phyloP scores from a whole-genome alignment of 768 basidiomycete genomes.

The Boletus pseudopeckii region DNA sequence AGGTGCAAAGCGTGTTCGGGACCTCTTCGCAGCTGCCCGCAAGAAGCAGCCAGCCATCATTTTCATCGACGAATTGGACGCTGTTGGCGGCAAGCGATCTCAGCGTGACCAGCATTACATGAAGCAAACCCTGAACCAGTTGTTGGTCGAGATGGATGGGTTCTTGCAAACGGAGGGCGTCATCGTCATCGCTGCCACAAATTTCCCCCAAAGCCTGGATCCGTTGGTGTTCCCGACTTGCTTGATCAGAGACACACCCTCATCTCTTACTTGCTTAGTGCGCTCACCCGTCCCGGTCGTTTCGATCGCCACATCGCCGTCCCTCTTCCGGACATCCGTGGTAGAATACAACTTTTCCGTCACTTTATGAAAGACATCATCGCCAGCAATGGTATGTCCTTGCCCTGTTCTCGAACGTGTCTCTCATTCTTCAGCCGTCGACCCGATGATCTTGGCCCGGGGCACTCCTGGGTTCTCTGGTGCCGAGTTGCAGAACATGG shows the following conservation, averaged over 20 bases:
- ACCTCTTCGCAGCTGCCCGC: constrained; percentile 89
- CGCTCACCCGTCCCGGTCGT: constrained; percentile 91
- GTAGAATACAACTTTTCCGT: constrained; percentile 85
- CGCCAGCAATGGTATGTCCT: constrained; percentile 49
- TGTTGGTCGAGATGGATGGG: constrained; percentile 96
- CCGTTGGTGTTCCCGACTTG: constrained; percentile 48
- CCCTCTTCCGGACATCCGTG: constrained; percentile 91
- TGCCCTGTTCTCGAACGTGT: background rate
- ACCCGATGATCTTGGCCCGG: constrained; percentile 84
- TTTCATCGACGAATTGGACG: constrained; percentile 96
- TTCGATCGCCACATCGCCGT: constrained; percentile 94
- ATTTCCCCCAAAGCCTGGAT: constrained; percentile 93
- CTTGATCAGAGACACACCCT: constrained; percentile 2
- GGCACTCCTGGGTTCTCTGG: constrained; percentile 97
- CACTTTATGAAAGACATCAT: constrained; percentile 87
- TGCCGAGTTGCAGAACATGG: constrained; percentile 94
- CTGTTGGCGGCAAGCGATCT: constrained; percentile 86
- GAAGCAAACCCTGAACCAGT: constrained; percentile 94
- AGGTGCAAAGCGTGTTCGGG: constrained; percentile 92
- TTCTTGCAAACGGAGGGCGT: constrained; percentile 92
- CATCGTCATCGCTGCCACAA: constrained; percentile 96
- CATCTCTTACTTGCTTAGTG: constrained; percentile 44
- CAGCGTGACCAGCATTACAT: constrained; percentile 83
- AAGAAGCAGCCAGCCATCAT: constrained; percentile 97
- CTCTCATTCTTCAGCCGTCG: constrained; percentile 53